A percentile compares a stretch with the other conserved stretches of the same genome.
phyloP scores from a whole-genome alignment of 768 basidiomycete species.

The Mycena sanguinolenta region DNA sequence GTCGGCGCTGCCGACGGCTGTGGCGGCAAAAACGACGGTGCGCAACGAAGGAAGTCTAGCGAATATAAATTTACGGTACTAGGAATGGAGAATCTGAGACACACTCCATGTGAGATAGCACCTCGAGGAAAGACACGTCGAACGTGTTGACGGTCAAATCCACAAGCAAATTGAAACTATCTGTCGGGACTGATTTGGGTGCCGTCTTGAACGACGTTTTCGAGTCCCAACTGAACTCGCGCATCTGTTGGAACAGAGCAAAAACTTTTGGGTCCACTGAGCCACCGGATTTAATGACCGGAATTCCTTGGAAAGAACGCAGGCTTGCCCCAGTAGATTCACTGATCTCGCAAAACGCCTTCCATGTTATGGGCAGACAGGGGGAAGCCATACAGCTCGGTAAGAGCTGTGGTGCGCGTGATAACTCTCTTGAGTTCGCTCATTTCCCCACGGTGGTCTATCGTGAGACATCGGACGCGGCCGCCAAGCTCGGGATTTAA shows the following conservation, averaged over 20 bases:
- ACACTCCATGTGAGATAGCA: conserved; percentile 21
- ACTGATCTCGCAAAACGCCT: conserved; percentile 8
- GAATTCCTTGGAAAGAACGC: not conserved
- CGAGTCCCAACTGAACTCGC: conserved; percentile 9
- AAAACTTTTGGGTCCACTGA: not conserved
- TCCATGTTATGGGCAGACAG: not conserved
- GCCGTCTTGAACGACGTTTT: conserved; percentile 4
- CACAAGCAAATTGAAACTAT: conserved; percentile 9
- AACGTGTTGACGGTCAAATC: not conserved
- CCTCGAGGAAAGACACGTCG: conserved; percentile 7
- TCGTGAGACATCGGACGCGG: not conserved
- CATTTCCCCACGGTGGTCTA: not conserved
- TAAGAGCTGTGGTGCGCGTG: not conserved
- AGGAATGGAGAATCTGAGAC: not conserved
- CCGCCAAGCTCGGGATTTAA: not conserved
- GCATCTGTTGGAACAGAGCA: conserved; percentile 1
- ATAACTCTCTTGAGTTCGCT: not conserved
- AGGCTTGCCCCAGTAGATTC: not conserved
- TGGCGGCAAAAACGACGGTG: not conserved
- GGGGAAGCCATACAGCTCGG: not conserved
- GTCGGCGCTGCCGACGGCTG: not conserved
- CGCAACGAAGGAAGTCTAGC: conserved; percentile 12
- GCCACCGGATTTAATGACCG: not conserved
- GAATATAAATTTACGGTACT: not conserved
- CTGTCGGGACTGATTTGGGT: not conserved